phyloP scores from a whole-genome alignment of 148 eudicot genomes.

The Simmondsia chinensis region DNA sequence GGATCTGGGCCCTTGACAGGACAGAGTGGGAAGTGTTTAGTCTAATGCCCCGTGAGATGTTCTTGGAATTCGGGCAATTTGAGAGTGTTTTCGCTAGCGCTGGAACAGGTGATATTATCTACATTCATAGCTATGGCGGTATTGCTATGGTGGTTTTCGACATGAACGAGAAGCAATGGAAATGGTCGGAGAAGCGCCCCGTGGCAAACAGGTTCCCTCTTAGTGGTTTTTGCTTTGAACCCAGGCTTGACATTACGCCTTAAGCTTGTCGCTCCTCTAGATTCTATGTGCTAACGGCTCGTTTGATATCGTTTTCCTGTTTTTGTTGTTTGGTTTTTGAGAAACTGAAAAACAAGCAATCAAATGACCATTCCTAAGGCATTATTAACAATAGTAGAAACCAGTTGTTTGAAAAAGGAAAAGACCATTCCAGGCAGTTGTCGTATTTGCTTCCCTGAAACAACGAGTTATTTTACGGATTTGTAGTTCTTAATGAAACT shows the following conservation, averaged over 20 bases:
- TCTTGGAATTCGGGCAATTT: constrained; percentile 88
- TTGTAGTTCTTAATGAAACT: too few relatives aligned
- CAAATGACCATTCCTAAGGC: too few relatives aligned
- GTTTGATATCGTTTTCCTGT: too few relatives aligned
- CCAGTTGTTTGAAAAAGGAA: too few relatives aligned
- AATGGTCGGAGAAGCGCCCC: constrained; percentile 88
- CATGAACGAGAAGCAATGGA: constrained; percentile 60
- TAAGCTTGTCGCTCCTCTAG: too few relatives aligned
- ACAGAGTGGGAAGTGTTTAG: constrained; percentile 68
- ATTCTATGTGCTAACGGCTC: too few relatives aligned
- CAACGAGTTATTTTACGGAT: too few relatives aligned
- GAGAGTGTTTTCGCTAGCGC: constrained; percentile 94
- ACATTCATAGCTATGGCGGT: constrained; percentile 87
- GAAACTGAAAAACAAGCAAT: too few relatives aligned
- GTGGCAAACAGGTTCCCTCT: constrained; percentile 85
- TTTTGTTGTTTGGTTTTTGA: too few relatives aligned
- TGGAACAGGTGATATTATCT: constrained; percentile 66
- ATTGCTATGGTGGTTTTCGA: constrained; percentile 80
- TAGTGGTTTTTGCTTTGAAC: constrained; percentile 92
- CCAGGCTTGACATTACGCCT: constrained; percentile 73
- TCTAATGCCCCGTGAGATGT: constrained; percentile 77
- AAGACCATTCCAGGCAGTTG: too few relatives aligned
- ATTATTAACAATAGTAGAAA: too few relatives aligned
- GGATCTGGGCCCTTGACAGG: constrained; percentile 71
- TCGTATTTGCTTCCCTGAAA: too few relatives aligned